phyloP scores from a whole-genome alignment of 257 asterid genomes.

The Verbena officinalis region DNA sequence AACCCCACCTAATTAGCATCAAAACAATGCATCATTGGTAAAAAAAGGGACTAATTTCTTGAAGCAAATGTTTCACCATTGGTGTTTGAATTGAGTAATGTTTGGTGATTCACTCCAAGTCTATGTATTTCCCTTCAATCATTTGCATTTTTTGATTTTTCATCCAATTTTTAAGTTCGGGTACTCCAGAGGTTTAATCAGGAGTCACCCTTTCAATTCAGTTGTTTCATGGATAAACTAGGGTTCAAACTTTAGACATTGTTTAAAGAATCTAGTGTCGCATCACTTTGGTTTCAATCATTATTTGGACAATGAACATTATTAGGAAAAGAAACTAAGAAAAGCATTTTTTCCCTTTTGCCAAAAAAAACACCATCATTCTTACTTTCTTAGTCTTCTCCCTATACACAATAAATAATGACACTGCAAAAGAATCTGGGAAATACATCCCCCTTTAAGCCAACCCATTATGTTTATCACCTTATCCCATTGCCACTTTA shows the following conservation, averaged over 20 bases:
- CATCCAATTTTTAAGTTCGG: no score
- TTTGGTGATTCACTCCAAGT: slow-evolving; percentile 8
- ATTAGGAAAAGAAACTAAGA: slow-evolving; percentile 12
- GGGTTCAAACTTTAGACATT: no score
- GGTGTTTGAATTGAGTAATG: slow-evolving; percentile 18
- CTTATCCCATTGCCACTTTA: no score
- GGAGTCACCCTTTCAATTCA: no score
- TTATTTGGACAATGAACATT: background rate
- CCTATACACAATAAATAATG: background rate
- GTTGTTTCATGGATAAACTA: no score
- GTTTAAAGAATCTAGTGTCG: no score
- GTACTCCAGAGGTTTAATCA: no score
- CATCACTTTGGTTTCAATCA: no score
- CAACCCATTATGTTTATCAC: no score
- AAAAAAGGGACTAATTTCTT: slow-evolving; percentile 31
- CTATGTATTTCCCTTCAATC: slow-evolving; percentile 2
- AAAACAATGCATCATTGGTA: background rate
- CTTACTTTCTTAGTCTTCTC: background rate
- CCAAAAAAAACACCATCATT: slow-evolving; percentile 8
- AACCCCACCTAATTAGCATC: no score
- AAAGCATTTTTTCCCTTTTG: background rate
- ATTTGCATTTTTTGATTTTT: no score
- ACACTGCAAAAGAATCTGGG: background rate
- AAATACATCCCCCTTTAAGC: no score
- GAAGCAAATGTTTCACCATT: slow-evolving; percentile 26